These are phyloP conservation scores for Kazachstania sp. DNA, from an alignment of 1,139 yeast species.

Conservation along the genomic window DNA sequence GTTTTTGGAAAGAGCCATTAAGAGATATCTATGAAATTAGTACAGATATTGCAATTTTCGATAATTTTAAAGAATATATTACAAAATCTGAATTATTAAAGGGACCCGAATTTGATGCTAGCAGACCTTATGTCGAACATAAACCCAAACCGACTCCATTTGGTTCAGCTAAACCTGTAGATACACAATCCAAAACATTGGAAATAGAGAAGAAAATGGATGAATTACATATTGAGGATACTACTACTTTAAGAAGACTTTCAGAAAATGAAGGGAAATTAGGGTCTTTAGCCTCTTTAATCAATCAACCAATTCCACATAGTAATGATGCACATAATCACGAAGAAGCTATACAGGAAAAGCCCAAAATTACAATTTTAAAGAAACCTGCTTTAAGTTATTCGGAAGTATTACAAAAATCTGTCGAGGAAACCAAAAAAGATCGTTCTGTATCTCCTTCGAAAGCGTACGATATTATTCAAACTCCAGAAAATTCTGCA, in stretches of 20 bases:
- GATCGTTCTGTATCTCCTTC: constrained; percentile 3
- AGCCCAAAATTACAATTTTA: constrained; percentile 7
- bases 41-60: constrained; percentile 24
- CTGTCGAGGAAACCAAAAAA: constrained; percentile 21
- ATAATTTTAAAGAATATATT: constrained; percentile 27
- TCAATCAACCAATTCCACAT: not conserved
- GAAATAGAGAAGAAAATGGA: constrained; percentile 44
- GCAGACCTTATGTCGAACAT: constrained; percentile 19
- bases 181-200: constrained; percentile 38
- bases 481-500: not conserved
- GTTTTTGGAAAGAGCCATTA: constrained; percentile 25
- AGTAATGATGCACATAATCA: not conserved
- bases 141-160: constrained; percentile 43
- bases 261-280: constrained; percentile 13
- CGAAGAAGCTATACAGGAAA: not conserved
- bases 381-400: constrained; percentile 18
- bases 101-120: constrained; percentile 23
- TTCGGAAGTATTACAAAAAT: constrained; percentile 22
- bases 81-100: constrained; percentile 17
- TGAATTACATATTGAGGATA: constrained; percentile 40
- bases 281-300: not conserved
- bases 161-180: constrained; percentile 49
- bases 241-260: constrained; percentile 45
- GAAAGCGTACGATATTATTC: not conserved
- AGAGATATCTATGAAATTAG: constrained; percentile 24